phyloP scores from a whole-genome alignment of 1,139 yeast genomes.

The Tardiomyces depauwii region DNA sequence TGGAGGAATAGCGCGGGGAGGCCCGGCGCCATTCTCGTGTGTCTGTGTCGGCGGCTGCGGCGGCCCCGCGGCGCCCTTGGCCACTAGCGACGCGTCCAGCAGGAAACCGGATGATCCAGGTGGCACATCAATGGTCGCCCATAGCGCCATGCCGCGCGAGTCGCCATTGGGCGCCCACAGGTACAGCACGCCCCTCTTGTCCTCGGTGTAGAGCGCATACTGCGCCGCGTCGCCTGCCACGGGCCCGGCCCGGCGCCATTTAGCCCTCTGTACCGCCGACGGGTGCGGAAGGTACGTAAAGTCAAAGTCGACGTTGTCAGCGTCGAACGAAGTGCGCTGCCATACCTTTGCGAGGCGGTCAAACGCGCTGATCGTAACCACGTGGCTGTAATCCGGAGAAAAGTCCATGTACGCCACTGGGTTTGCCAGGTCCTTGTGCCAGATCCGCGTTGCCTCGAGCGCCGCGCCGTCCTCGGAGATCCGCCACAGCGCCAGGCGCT shows the following conservation, averaged over 20 bases:
- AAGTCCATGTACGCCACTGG: conserved; percentile 45
- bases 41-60: neutral
- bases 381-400: conserved; percentile 53
- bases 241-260: conserved; percentile 38
- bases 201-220: conserved; percentile 47
- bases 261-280: conserved; percentile 39
- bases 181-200: conserved; percentile 45
- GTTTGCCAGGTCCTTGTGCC: conserved; percentile 24
- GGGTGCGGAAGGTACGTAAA: conserved; percentile 59
- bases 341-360: conserved; percentile 69
- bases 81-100: neutral
- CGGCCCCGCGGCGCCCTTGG: too few relatives aligned
- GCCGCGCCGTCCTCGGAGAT: conserved; percentile 28
- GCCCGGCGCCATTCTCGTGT: neutral
- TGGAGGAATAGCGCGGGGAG: neutral
- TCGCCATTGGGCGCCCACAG: conserved; percentile 71
- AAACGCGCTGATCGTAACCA: conserved; percentile 45
- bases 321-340: conserved; percentile 64
- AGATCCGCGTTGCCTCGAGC: neutral
- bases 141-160: conserved; percentile 45
- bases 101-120: conserved; percentile 3
- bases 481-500: conserved; percentile 43
- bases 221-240: conserved; percentile 25
- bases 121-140: conserved; percentile 37
- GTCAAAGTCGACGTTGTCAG: conserved; percentile 58